Base-by-base conservation (phyloP, 2,329 filamentous ascomycete species). In the Drechslerella dactyloides region DNA sequence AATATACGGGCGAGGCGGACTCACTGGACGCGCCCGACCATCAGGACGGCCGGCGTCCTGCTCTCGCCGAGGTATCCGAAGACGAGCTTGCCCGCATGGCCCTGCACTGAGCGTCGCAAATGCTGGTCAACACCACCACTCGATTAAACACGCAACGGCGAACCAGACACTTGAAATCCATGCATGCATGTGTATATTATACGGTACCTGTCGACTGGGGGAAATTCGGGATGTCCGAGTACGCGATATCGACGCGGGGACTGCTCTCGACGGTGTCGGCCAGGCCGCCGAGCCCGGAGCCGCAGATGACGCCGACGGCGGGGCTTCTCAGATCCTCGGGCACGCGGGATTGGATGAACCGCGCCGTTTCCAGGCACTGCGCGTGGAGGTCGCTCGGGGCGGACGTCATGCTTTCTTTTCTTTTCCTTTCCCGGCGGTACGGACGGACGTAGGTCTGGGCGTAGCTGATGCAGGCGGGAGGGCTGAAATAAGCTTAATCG, bases 21-120 rank as follows among this genome's bases (percentile, higher is more conserved):
- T 82, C 73, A 88, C 86, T 89, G 86, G 75, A 84, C 84, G 77
- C 87, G 82, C 74, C 86, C 87, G 73, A 88, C 85, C 79, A 89
- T 84, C 75, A 89, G 81, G 27, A 88, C 84, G 5, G 85, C 84
- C 1, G 86, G 85, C 4, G 82, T 82, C 74, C 83, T 81, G 50
- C 81, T 79, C 17, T 80, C 77, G 1, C 84, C 84, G 65, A 89
- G 81, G 27, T 84, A 81, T 15, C 86, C 86, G 78, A 88, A 88
- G 7, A 89, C 84, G 65, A 89, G 81, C 77, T 87, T 87, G 53
- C 86, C 86, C 69, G 84, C 85, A 82, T 89, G 86, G 33, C 86
- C 86, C 52, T 81, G 79, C 15, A 87, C 81, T 81, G 73, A 10
- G 15, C n/a, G 17, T 46, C 69, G 15, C 17, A 33, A 33, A 52